These are phyloP conservation scores for Aspergillus hortae DNA, from an alignment of 2,329 filamentous ascomycete species.

Conservation along the genomic window DNA sequence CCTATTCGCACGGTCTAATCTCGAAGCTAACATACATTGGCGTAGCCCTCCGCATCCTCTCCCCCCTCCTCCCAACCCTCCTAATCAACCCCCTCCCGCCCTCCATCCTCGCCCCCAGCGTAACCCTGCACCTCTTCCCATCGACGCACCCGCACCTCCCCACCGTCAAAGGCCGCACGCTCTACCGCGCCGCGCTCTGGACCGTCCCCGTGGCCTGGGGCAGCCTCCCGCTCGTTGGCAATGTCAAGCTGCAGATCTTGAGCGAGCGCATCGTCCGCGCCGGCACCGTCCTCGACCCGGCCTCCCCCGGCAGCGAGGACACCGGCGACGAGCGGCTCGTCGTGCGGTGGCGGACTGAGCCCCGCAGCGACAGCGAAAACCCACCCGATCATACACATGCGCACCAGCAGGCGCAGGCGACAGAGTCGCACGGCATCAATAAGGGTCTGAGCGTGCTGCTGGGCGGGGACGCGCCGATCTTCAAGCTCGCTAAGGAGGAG, in stretches of 20 bases:
- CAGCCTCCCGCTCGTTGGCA: constrained; percentile 82
- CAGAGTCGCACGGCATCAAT: constrained; percentile 26
- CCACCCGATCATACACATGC: too few species aligned
- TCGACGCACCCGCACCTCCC: constrained; percentile 67
- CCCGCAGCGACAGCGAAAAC: constrained; percentile 27
- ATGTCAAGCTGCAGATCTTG: constrained; percentile 80
- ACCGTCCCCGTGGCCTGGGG: constrained; percentile 97
- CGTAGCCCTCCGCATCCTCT: constrained; percentile 58
- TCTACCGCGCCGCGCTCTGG: constrained; percentile 91
- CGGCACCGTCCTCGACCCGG: constrained; percentile 34
- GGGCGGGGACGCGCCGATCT: constrained; percentile 50
- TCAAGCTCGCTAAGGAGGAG: constrained; percentile 57
- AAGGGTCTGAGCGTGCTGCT: constrained; percentile 46
- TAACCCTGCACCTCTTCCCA: constrained; percentile 62
- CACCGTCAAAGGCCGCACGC: constrained; percentile 82
- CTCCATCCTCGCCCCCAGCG: constrained; percentile 60
- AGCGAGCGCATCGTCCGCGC: constrained; percentile 82
- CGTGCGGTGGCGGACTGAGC: constrained; percentile 77
- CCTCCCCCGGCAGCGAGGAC: constrained; percentile 26
- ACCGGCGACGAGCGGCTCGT: constrained; percentile 70
- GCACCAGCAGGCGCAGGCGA: too few species aligned
- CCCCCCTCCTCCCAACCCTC: constrained; percentile 59
- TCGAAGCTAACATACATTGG: constrained; percentile 4
- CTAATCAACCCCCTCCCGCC: constrained; percentile 59
- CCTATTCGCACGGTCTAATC: not conserved